Conservation (phyloP, 805 yeast genomes). For the Saturnispora serradocipensis region DNA sequence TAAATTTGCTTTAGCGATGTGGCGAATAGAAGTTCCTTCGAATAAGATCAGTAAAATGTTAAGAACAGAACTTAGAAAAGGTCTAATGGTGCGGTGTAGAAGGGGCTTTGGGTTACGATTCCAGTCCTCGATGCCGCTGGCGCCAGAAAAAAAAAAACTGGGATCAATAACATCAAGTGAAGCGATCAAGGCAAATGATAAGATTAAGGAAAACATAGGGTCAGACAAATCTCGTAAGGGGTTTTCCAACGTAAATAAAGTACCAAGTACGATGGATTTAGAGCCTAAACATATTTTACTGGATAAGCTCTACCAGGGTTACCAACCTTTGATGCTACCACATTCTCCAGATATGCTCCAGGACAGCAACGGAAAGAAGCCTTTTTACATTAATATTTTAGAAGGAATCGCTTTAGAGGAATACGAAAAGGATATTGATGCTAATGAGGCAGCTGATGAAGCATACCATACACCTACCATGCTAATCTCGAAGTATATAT, state of each 20-base stretch:
- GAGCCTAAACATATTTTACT: slow-evolving; percentile 27
- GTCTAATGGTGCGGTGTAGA: neutral
- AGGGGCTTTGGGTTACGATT: neutral
- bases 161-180: neutral
- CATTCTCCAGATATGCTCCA: slow-evolving; percentile 20
- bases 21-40: neutral
- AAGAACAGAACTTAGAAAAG: neutral
- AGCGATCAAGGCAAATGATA: neutral
- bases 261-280: slow-evolving; percentile 26
- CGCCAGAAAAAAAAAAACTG: neutral
- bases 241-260: slow-evolving; percentile 27
- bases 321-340: slow-evolving; percentile 28
- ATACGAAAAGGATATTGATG: slow-evolving; percentile 1
- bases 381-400: slow-evolving; percentile 27
- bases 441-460: slow-evolving; percentile 8
- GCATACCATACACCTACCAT: slow-evolving; percentile 14
- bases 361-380: slow-evolving; percentile 18
- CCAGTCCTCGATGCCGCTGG: neutral
- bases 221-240: slow-evolving; percentile 19
- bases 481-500: slow-evolving; percentile 15
- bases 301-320: slow-evolving; percentile 29
- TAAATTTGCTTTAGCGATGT: neutral
- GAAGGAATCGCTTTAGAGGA: slow-evolving; percentile 24
- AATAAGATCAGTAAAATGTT: neutral
- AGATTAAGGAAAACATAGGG: slow-evolving; percentile 5